These are phyloP conservation scores for Epichloe sibirici DNA, from an alignment of 2,329 filamentous ascomycete species.

Conservation along the genomic window DNA sequence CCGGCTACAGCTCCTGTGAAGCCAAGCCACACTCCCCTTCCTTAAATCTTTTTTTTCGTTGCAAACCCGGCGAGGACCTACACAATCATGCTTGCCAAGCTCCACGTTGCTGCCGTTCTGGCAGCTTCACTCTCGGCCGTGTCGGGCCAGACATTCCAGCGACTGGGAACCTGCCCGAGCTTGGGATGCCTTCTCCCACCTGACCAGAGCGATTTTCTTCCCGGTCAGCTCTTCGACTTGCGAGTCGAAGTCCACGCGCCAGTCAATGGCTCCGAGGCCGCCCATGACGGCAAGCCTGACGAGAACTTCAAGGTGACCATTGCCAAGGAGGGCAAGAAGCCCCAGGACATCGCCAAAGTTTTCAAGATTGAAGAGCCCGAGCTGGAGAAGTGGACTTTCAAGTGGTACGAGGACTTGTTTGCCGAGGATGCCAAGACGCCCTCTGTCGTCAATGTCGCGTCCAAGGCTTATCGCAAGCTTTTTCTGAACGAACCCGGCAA, in stretches of 20 bases:
- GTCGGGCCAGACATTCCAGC: constrained; percentile 46
- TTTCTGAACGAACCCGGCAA: constrained; percentile 67
- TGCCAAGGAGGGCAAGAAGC: constrained; percentile 44
- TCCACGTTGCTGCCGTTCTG: constrained; percentile 22
- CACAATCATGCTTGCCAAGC: constrained; percentile 23
- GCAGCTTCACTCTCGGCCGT: constrained; percentile 26
- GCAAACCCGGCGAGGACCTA: not conserved
- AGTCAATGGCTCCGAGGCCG: constrained; percentile 71
- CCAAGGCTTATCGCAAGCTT: constrained; percentile 66
- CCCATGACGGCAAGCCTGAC: constrained; percentile 54
- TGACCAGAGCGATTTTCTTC: constrained; percentile 65
- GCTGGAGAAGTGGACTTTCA: constrained; percentile 71
- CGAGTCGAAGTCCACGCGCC: constrained; percentile 73
- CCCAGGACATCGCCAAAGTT: constrained; percentile 48
- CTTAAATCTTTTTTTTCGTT: not conserved
- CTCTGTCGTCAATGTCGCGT: constrained; percentile 66
- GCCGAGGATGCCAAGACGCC: constrained; percentile 58
- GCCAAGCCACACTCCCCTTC: not conserved
- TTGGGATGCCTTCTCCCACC: constrained; percentile 49
- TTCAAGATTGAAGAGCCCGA: constrained; percentile 59
- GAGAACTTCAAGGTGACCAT: constrained; percentile 66
- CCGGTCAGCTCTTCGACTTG: constrained; percentile 75
- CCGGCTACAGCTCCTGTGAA: not conserved
- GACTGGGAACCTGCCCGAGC: constrained; percentile 45
- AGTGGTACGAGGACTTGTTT: constrained; percentile 78